phyloP scores from a whole-genome alignment of 179 eudicot genomes.

The Spinacia oleracea region DNA sequence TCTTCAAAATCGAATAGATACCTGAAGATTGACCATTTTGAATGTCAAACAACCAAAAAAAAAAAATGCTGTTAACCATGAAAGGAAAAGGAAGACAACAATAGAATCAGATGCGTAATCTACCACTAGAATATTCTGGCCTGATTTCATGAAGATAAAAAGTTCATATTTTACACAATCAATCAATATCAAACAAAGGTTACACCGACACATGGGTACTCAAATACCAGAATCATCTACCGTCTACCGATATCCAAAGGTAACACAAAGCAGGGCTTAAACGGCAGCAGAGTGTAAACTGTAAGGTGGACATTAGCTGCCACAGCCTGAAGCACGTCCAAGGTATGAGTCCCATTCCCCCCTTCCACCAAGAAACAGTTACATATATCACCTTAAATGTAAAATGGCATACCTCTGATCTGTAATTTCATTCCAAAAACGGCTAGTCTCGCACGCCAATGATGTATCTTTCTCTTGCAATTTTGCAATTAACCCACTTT shows the following conservation, averaged over 20 bases:
- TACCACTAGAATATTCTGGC: background rate
- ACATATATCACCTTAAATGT: background rate
- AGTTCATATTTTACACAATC: background rate
- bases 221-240: background rate
- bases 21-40: slow-evolving; percentile 40
- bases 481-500: slow-evolving; percentile 69
- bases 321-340: background rate
- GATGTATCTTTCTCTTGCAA: slow-evolving; percentile 88
- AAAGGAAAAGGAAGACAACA: background rate
- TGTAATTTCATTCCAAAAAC: slow-evolving; percentile 77
- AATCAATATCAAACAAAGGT: background rate
- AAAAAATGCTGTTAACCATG: background rate
- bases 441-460: slow-evolving; percentile 77
- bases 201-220: background rate
- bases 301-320: background rate
- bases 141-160: background rate
- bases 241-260: background rate
- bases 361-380: background rate
- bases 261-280: background rate
- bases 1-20: slow-evolving; percentile 79
- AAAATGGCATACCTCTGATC: slow-evolving; percentile 61
- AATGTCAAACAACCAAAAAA: background rate
- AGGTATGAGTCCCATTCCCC: background rate
- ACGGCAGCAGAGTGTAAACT: background rate
- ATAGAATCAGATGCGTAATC: background rate